These are phyloP conservation scores for Yarrowia osloensis DNA, from an alignment of 805 yeast species.

Conservation along the genomic window DNA sequence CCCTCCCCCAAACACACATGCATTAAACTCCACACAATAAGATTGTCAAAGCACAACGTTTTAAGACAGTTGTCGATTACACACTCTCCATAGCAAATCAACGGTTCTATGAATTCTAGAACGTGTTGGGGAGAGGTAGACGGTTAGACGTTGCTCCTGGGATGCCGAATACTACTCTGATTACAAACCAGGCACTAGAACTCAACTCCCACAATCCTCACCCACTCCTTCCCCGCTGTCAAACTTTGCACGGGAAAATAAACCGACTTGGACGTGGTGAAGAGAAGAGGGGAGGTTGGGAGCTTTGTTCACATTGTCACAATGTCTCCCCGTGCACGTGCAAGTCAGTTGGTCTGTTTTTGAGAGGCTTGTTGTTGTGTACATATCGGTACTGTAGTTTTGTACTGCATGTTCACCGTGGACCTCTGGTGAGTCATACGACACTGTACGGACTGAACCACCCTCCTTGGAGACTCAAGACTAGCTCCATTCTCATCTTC, in stretches of 20 bases:
- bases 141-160: too few species aligned
- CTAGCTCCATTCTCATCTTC: not conserved
- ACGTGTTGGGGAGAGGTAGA: too few species aligned
- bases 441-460: too few species aligned
- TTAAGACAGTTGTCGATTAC: not conserved
- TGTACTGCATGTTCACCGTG: too few species aligned
- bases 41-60: not conserved
- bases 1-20: not conserved
- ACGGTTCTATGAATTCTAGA: not conserved
- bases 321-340: not conserved
- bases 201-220: too few species aligned
- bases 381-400: too few species aligned
- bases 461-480: not conserved
- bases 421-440: too few species aligned
- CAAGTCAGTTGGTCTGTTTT: not conserved
- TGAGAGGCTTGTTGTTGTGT: too few species aligned
- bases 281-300: not conserved
- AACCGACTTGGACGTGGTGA: not conserved
- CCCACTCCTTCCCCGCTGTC: constrained; percentile 5
- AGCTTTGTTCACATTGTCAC: not conserved
- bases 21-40: not conserved
- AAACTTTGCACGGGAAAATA: not conserved
- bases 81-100: not conserved
- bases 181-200: too few species aligned
- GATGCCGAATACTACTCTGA: too few species aligned